phyloP scores from a whole-genome alignment of 139 green algal genomes.

The Closterium sp. region DNA sequence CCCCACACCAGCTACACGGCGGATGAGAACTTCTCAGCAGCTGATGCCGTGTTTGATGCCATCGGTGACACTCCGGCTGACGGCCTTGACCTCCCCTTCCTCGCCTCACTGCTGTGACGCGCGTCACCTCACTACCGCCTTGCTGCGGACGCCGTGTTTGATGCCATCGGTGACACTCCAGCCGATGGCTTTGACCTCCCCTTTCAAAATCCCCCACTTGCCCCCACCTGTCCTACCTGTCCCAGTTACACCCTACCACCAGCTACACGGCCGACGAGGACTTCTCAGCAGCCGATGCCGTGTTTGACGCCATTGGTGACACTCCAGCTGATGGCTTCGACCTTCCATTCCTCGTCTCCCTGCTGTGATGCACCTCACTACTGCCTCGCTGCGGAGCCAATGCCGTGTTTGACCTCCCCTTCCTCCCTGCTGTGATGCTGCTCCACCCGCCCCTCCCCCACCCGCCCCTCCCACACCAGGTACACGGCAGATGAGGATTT shows the following conservation, averaged over 20 bases:
- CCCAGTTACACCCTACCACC: too few species aligned
- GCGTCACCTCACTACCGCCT: too few species aligned
- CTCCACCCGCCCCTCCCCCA: too few species aligned
- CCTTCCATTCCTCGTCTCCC: conserved; percentile 53
- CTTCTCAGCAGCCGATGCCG: too few species aligned
- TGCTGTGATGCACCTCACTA: not conserved
- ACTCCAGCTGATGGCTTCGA: not conserved
- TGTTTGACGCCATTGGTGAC: not conserved
- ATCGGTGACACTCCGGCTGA: conserved; percentile 78
- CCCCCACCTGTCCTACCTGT: too few species aligned
- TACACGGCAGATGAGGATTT: too few species aligned
- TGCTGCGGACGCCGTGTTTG: conserved; percentile 76
- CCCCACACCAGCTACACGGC: conserved; percentile 38
- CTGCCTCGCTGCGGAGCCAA: too few species aligned
- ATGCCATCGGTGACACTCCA: conserved; percentile 76
- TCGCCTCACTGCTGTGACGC: conserved; percentile 39
- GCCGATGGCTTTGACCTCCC: conserved; percentile 74
- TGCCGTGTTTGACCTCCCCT: conserved; percentile 82
- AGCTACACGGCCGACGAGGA: too few species aligned
- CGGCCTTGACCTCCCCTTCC: conserved; percentile 69
- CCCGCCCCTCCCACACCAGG: too few species aligned
- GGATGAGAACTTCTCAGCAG: conserved; percentile 44
- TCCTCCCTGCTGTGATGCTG: too few species aligned
- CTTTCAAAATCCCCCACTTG: too few species aligned
- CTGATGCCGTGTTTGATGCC: conserved; percentile 74